Evolutionary conservation across 192 early-diverging fungal genomes (phyloP).

Genomic region (Irineochytrium annulatum): DNA sequence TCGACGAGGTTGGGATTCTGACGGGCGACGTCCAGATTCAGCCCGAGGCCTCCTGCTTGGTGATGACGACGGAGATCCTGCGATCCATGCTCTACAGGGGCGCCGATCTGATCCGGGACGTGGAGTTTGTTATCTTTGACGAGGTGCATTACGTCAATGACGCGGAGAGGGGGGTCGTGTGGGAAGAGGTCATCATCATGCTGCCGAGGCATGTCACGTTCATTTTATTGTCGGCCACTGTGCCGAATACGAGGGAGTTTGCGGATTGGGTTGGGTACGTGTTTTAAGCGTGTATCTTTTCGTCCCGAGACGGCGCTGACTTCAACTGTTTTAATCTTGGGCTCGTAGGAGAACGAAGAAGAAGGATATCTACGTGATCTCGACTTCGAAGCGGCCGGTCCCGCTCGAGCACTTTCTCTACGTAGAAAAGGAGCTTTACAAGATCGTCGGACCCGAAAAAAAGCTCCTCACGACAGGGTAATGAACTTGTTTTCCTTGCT

Average conservation of each 20-base stretch:
- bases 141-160: constrained; percentile 99
- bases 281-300: background rate
- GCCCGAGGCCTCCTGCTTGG: constrained; percentile 92
- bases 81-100: constrained; percentile 96
- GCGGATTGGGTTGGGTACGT: constrained; percentile 96
- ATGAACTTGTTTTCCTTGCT: constrained; percentile 7
- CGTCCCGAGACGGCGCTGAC: too few species aligned
- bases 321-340: background rate
- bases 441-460: constrained; percentile 81
- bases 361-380: constrained; percentile 96
- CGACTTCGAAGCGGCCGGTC: constrained; percentile 85
- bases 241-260: constrained; percentile 97
- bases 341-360: constrained; percentile 81
- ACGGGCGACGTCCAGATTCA: constrained; percentile 97
- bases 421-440: constrained; percentile 77
- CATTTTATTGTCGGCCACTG: constrained; percentile 94
- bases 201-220: constrained; percentile 89
- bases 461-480: constrained; percentile 59
- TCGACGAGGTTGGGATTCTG: constrained; percentile 92
- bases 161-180: constrained; percentile 92
- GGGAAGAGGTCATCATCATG: constrained; percentile 99
- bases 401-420: constrained; percentile 94
- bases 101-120: constrained; percentile 92
- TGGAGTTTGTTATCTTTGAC: constrained; percentile 99
- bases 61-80: constrained; percentile 99